A percentile compares a stretch with the other conserved stretches of the same genome.
Conservation (phyloP, 306 rosid species). For the Amphicarpaea edgeworthii region DNA sequence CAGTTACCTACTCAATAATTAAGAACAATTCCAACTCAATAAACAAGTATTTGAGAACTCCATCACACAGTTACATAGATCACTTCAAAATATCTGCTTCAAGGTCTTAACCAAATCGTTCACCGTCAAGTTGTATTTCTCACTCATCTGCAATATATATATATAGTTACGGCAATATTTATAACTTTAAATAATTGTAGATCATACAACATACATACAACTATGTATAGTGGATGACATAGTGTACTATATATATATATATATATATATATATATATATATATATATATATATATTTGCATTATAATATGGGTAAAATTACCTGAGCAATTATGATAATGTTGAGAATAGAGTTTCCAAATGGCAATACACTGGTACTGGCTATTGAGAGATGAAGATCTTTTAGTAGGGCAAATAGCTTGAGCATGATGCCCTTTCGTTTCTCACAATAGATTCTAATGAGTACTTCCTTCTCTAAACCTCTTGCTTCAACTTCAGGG, state of each 20-base stretch:
- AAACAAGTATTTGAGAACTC: not conserved
- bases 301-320: not conserved
- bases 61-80: not conserved
- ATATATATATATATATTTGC: too few species aligned
- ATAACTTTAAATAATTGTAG: not conserved
- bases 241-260: too few species aligned
- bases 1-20: not conserved
- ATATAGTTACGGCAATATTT: not conserved
- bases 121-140: slow-evolving; percentile 21
- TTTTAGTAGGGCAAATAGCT: not conserved
- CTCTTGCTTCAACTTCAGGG: slow-evolving; percentile 36
- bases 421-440: slow-evolving; percentile 7
- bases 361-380: slow-evolving; percentile 14
- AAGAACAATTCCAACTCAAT: slow-evolving; percentile 1
- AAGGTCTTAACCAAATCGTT: slow-evolving; percentile 31
- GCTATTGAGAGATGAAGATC: slow-evolving; percentile 31
- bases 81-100: slow-evolving; percentile 13
- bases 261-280: too few species aligned
- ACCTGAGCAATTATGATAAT: slow-evolving; percentile 27
- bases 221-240: too few species aligned
- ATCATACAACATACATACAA: not conserved
- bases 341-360: slow-evolving; percentile 32
- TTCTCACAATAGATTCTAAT: slow-evolving; percentile 39
- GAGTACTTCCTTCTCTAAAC: slow-evolving; percentile 33
- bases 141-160: slow-evolving; percentile 31